phyloP scores from a whole-genome alignment of 1,139 yeast species.

The Pneumocystis carinii region DNA sequence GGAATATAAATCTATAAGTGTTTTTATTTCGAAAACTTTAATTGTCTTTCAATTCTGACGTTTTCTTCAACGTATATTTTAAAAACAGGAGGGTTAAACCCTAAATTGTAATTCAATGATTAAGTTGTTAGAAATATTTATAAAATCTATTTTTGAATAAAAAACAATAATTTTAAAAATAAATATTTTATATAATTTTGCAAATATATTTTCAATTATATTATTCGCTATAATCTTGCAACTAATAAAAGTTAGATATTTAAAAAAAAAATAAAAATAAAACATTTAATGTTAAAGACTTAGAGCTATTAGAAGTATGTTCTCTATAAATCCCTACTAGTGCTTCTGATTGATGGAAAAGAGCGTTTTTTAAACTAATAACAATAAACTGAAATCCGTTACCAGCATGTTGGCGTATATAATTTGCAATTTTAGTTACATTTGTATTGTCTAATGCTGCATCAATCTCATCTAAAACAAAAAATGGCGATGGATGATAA shows the following conservation, averaged over 20 bases:
- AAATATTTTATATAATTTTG: neutral
- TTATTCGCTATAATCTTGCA: neutral
- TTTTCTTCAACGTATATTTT: neutral
- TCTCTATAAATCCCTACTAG: conserved; percentile 88
- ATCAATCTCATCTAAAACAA: conserved; percentile 90
- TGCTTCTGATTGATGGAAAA: conserved; percentile 80
- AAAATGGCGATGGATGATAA: conserved; percentile 86
- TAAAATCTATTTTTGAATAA: neutral
- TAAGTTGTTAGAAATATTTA: neutral
- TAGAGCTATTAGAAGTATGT: conserved; percentile 60
- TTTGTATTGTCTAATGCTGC: conserved; percentile 90
- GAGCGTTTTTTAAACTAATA: conserved; percentile 72
- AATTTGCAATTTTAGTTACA: conserved; percentile 70
- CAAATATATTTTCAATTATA: neutral
- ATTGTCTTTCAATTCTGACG: neutral
- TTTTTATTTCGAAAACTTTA: neutral
- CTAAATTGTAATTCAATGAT: neutral
- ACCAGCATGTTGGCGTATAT: conserved; percentile 62
- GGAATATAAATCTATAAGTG: neutral
- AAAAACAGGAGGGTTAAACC: neutral
- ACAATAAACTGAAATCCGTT: conserved; percentile 83
- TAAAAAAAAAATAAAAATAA: conserved; percentile 18
- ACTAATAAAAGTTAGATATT: conserved; percentile 1
- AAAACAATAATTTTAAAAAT: neutral
- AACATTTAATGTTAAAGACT: conserved; percentile 60